Conservation (phyloP, 2,329 filamentous ascomycete species). For the Penicillium expansum region DNA sequence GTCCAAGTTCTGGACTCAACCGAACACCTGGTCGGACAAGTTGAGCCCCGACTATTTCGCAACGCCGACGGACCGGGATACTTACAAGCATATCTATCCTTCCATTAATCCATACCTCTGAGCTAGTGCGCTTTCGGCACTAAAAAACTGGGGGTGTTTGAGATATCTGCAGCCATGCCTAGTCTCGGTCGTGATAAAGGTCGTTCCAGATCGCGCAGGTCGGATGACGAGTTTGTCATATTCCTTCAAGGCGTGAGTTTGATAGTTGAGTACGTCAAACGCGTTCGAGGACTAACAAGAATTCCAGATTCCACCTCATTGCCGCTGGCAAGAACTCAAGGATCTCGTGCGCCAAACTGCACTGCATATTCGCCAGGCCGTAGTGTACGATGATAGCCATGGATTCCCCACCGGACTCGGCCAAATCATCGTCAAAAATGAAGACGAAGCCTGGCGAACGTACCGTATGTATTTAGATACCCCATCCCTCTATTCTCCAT, state of each 20-base stretch:
- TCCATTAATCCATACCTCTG: background rate
- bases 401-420: slow-evolving; percentile 44
- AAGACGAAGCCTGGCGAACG: slow-evolving; percentile 46
- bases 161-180: slow-evolving; percentile 27
- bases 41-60: slow-evolving; percentile 14
- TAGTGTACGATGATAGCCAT: slow-evolving; percentile 45
- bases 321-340: slow-evolving; percentile 47
- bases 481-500: background rate
- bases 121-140: slow-evolving; percentile 1
- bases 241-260: slow-evolving; percentile 44
- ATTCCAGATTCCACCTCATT: slow-evolving; percentile 41
- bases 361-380: slow-evolving; percentile 44
- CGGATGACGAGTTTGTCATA: slow-evolving; percentile 46
- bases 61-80: slow-evolving; percentile 7
- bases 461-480: slow-evolving; percentile 33
- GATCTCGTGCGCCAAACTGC: slow-evolving; percentile 46
- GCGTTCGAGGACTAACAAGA: slow-evolving; percentile 13
- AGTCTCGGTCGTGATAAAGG: slow-evolving; percentile 33
- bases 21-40: slow-evolving; percentile 10
- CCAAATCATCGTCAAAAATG: slow-evolving; percentile 47
- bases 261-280: background rate
- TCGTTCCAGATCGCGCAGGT: slow-evolving; percentile 31
- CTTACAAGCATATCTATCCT: slow-evolving; percentile 1
- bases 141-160: background rate
- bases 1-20: slow-evolving; percentile 10